Evolutionary conservation across 306 rosid genomes (phyloP).

Genomic region (Quercus suber): DNA sequence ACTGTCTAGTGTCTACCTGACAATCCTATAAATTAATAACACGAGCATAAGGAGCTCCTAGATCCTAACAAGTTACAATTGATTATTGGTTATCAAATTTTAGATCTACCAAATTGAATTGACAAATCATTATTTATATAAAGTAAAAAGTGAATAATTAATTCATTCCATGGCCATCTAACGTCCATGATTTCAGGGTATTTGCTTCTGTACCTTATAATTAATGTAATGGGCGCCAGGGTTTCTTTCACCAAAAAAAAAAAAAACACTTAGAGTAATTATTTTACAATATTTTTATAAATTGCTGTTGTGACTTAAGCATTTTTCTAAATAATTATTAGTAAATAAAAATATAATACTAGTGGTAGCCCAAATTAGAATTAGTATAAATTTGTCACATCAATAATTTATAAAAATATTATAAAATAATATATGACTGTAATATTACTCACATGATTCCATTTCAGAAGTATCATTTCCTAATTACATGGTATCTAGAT

Average conservation of each 20-base stretch:
- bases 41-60: too few relatives aligned
- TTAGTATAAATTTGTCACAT: rapidly evolving
- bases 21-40: too few relatives aligned
- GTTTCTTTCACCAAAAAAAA: too few relatives aligned
- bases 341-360: too few relatives aligned
- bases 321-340: too few relatives aligned
- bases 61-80: neutral
- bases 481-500: neutral
- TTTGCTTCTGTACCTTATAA: too few relatives aligned
- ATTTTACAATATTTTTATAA: too few relatives aligned
- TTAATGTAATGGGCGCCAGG: too few relatives aligned
- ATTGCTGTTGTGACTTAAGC: rapidly evolving
- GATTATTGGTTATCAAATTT: neutral
- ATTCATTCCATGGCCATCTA: neutral
- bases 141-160: neutral
- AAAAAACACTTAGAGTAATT: too few relatives aligned
- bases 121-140: neutral
- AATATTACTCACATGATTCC: too few relatives aligned
- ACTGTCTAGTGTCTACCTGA: too few relatives aligned
- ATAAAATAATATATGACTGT: rapidly evolving
- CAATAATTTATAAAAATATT: too few relatives aligned
- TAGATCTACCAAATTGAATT: neutral
- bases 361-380: rapidly evolving
- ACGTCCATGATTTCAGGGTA: neutral
- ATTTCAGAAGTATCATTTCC: neutral